Evolutionary conservation across 208 protist genomes (phyloP), one percentile per base, ranked within the genome.

Genomic region (Naegleria gruberi): DNA sequence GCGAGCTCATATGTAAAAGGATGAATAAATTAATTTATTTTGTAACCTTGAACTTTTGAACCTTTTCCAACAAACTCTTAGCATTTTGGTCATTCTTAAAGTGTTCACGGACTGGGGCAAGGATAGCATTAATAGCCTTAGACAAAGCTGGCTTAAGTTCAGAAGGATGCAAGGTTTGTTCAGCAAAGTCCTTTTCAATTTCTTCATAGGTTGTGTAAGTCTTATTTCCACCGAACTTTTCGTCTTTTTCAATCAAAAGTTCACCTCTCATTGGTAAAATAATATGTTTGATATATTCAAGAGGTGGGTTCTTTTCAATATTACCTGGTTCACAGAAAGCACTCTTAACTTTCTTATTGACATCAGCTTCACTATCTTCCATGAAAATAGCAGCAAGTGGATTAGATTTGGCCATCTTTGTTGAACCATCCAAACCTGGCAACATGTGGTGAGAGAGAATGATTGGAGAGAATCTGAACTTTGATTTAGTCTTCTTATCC

Each of bases 341-440:
- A 47, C 96, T 94, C 0, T 92, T 92, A 47, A 99, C 97, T 93
- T 99, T 99, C 12, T 94, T 93, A 23, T 93, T 94, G 5, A 99
- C 98, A 77, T 99, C 98, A 89, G 97, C 96, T 19, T 89, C 92
- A 73, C 92, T 94, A 91, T 99, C 99, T 91, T 99, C 98, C 97
- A 99, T 99, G 91, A 99, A 99, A 89, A 99, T 99, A 87, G 99
- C 98, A 85, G 97, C 98, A 90, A 99, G 97, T 19, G 97, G 97
- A 91, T 99, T 96, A 45, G 97, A 98, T 93, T 99, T 99, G 90
- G 96, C 98, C 98, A 99, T 99, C 93, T 99, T 99, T 51, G 95
- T 95, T 0, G 97, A 97, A 90, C 98, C 93, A 90, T 97, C 96
- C 5, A 99, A 95, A 26, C 98, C 98, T 44, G 96, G 93, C 12